Evolutionary conservation across 192 early-diverging fungal genomes (phyloP).

Genomic region (Mortierella antarctica): DNA sequence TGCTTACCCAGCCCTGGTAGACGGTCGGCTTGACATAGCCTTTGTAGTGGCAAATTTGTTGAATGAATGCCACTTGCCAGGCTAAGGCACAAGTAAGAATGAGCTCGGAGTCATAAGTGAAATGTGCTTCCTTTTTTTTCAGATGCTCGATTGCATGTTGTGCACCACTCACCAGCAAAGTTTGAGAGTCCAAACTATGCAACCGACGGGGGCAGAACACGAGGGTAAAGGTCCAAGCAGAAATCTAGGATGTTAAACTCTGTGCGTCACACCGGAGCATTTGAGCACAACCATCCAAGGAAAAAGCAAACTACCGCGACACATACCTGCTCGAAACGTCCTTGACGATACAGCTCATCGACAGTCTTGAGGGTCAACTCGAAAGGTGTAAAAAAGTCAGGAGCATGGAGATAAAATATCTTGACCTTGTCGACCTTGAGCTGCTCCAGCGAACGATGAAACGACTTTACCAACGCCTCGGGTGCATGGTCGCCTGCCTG

Average conservation of each 20-base stretch:
- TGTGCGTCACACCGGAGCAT: not conserved
- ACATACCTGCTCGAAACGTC: slow-evolving; percentile 53
- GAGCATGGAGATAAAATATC: slow-evolving; percentile 74
- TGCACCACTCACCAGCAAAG: not conserved
- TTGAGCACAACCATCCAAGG: not conserved
- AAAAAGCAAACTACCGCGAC: not conserved
- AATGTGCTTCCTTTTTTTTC: no score
- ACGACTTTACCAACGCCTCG: slow-evolving; percentile 32
- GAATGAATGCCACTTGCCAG: slow-evolving; percentile 40
- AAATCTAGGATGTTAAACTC: no score
- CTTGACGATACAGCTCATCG: slow-evolving; percentile 66
- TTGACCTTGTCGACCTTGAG: slow-evolving; percentile 63
- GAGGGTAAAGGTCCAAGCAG: not conserved
- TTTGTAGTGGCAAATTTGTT: slow-evolving; percentile 39
- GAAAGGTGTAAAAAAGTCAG: slow-evolving; percentile 64
- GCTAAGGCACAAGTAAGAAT: not conserved
- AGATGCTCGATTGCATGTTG: no score
- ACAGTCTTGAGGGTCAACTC: slow-evolving; percentile 64
- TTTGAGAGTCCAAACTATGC: slow-evolving; percentile 48
- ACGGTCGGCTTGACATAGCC: slow-evolving; percentile 49
- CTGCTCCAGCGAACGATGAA: slow-evolving; percentile 54
- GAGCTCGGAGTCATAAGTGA: no score
- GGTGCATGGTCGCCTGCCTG: slow-evolving; percentile 42
- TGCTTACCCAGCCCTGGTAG: slow-evolving; percentile 44
- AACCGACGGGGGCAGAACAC: not conserved